Conservation (phyloP, 2,329 filamentous ascomycete species). For the Aphanoascus verrucosus region DNA sequence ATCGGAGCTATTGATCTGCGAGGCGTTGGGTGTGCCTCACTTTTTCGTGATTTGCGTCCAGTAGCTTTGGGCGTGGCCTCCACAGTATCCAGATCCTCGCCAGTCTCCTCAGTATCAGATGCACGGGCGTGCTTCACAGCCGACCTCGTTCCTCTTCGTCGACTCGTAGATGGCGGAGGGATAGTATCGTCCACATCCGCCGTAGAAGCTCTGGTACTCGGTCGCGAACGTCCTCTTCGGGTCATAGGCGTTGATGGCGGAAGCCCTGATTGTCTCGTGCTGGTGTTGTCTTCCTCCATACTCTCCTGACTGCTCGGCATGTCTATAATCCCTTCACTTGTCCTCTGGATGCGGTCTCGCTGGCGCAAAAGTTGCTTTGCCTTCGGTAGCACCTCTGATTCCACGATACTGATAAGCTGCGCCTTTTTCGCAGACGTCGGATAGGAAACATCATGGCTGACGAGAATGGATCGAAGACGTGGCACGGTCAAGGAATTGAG, state of each 20-base stretch:
- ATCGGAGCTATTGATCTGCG: constrained; percentile 15
- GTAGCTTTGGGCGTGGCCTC: constrained; percentile 35
- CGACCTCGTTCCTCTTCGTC: constrained; percentile 41
- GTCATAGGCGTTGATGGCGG: constrained; percentile 41
- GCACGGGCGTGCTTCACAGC: constrained; percentile 41
- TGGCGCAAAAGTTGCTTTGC: constrained; percentile 64
- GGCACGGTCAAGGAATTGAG: constrained; percentile 74
- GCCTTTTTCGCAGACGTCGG: constrained; percentile 84
- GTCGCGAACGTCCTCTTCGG: constrained; percentile 42
- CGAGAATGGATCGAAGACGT: constrained; percentile 77
- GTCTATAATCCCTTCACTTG: constrained; percentile 71
- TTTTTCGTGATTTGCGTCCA: constrained; percentile 43
- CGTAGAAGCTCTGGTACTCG: constrained; percentile 38
- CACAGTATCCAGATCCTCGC: constrained; percentile 29
- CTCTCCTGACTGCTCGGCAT: constrained; percentile 55
- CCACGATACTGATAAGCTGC: constrained; percentile 75
- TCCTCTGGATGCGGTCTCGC: constrained; percentile 69
- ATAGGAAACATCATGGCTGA: constrained; percentile 77
- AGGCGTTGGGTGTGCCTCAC: constrained; percentile 30
- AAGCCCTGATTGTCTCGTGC: constrained; percentile 28
- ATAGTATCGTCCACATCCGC: constrained; percentile 26
- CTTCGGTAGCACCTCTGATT: constrained; percentile 65
- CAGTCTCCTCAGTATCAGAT: constrained; percentile 42
- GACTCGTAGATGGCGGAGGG: constrained; percentile 31
- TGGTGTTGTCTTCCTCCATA: constrained; percentile 49